Evolutionary conservation across 2,329 filamentous ascomycete genomes (phyloP).

Genomic region (Cercospora sp.): DNA sequence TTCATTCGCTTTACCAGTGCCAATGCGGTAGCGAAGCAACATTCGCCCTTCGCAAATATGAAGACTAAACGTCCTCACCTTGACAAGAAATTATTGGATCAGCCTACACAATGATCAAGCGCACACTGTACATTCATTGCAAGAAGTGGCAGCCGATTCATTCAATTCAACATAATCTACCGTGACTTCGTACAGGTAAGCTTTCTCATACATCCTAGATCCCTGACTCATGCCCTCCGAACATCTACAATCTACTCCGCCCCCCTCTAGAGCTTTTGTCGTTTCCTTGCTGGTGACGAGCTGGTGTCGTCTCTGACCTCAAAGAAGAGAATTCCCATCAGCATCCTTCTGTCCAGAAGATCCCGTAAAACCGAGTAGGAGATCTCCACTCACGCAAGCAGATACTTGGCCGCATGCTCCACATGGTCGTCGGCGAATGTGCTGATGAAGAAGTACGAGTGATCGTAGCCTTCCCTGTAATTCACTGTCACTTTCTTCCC

Average conservation of each 20-base stretch:
- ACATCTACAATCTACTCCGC: slow-evolving; percentile 12
- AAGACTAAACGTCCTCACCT: too few species aligned
- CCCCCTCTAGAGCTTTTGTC: slow-evolving; percentile 18
- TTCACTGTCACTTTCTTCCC: slow-evolving; percentile 74
- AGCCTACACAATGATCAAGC: neutral
- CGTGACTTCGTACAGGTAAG: neutral
- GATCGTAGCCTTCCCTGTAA: slow-evolving; percentile 90
- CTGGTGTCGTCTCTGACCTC: slow-evolving; percentile 9
- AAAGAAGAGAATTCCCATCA: slow-evolving; percentile 18
- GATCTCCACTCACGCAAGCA: slow-evolving; percentile 44
- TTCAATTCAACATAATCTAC: neutral
- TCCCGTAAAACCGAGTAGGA: neutral
- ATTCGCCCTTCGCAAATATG: too few species aligned
- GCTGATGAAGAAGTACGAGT: slow-evolving; percentile 96
- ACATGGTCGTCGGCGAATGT: slow-evolving; percentile 88
- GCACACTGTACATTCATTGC: neutral
- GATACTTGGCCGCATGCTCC: slow-evolving; percentile 84
- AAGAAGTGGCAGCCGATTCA: neutral
- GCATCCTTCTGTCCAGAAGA: slow-evolving; percentile 7
- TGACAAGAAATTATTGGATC: too few species aligned
- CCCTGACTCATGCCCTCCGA: neutral
- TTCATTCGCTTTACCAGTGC: neutral
- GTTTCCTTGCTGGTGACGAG: slow-evolving; percentile 10
- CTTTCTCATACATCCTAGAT: slow-evolving; percentile 7
- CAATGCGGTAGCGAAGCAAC: neutral